Percentiles rank a stretch among this genome's conserved stretches.
phyloP scores from a whole-genome alignment of 768 basidiomycete genomes.

The Suillus ampliporus region DNA sequence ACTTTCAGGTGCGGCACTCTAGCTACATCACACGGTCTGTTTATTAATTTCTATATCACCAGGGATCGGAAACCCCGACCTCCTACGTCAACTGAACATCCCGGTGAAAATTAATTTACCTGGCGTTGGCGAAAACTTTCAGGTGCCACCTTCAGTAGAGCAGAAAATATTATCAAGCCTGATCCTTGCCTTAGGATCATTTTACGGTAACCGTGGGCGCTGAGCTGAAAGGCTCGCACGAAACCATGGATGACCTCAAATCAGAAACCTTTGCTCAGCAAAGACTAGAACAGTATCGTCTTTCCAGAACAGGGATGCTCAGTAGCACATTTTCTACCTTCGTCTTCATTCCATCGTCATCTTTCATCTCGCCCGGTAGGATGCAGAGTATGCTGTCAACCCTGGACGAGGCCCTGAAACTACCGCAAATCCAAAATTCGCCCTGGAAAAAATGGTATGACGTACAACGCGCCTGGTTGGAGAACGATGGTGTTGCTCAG shows the following conservation, averaged over 20 bases:
- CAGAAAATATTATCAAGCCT: neutral
- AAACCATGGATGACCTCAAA: constrained; percentile 20
- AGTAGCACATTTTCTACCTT: constrained; percentile 23
- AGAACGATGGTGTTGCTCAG: constrained; percentile 23
- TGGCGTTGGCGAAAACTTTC: constrained; percentile 44
- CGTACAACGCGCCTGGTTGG: constrained; percentile 22
- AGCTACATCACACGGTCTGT: no score
- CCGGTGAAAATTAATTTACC: constrained; percentile 38
- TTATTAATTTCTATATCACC: neutral
- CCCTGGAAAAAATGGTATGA: constrained; percentile 20
- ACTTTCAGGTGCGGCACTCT: constrained; percentile 27
- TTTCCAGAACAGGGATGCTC: constrained; percentile 16
- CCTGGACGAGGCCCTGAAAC: constrained; percentile 15
- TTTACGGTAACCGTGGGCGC: constrained; percentile 19
- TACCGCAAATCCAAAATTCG: constrained; percentile 17
- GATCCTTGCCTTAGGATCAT: constrained; percentile 19
- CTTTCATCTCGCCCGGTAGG: constrained; percentile 20
- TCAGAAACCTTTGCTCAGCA: constrained; percentile 15
- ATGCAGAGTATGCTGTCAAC: constrained; percentile 15
- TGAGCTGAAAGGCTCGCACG: constrained; percentile 17
- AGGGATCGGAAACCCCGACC: constrained; percentile 21
- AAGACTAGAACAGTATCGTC: constrained; percentile 18
- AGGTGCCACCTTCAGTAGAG: neutral
- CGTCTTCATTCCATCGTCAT: constrained; percentile 18
- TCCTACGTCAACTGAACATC: constrained; percentile 24